Conservation (phyloP, 305 asterid species). For the Solanum chacoense region DNA sequence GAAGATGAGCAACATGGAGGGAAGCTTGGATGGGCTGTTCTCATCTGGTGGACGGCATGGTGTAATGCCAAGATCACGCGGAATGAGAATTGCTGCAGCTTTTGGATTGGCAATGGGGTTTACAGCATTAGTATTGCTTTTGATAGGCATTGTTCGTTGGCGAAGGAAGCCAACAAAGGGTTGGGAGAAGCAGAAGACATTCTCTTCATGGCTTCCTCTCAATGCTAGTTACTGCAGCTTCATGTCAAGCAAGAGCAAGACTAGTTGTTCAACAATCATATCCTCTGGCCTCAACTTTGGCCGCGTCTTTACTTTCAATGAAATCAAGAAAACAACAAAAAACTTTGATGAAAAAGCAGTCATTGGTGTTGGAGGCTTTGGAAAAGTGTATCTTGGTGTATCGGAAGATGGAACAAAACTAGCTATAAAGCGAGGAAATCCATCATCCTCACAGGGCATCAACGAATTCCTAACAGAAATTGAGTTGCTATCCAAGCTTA, state of each 20-base stretch:
- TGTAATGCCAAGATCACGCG: constrained; percentile 4
- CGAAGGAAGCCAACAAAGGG: constrained; percentile 34
- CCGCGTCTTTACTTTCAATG: constrained; percentile 46
- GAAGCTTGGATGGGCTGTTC: constrained; percentile 76
- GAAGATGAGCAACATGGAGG: constrained; percentile 77
- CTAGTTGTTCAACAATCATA: constrained; percentile 38
- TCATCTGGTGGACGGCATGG: constrained; percentile 29
- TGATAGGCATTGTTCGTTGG: constrained; percentile 20
- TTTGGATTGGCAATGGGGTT: constrained; percentile 36
- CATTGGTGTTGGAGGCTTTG: constrained; percentile 86
- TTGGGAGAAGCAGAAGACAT: constrained; percentile 57
- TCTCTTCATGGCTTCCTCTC: constrained; percentile 84
- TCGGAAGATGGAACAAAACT: constrained; percentile 51
- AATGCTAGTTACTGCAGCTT: constrained; percentile 58
- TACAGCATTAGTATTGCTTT: constrained; percentile 22
- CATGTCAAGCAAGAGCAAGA: constrained; percentile 60
- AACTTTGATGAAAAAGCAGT: constrained; percentile 60
- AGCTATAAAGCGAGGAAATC: constrained; percentile 79
- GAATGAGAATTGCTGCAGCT: constrained; percentile 35
- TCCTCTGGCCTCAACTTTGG: constrained; percentile 56
- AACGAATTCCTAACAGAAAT: constrained; percentile 85
- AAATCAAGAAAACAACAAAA: constrained; percentile 57
- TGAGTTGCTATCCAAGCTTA: constrained; percentile 62
- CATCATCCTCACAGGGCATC: constrained; percentile 79
- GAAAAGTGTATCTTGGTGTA: constrained; percentile 70